These are phyloP conservation scores for Saccharomyces hybrid DNA, from an alignment of 1,139 yeast species.

Conservation along the genomic window DNA sequence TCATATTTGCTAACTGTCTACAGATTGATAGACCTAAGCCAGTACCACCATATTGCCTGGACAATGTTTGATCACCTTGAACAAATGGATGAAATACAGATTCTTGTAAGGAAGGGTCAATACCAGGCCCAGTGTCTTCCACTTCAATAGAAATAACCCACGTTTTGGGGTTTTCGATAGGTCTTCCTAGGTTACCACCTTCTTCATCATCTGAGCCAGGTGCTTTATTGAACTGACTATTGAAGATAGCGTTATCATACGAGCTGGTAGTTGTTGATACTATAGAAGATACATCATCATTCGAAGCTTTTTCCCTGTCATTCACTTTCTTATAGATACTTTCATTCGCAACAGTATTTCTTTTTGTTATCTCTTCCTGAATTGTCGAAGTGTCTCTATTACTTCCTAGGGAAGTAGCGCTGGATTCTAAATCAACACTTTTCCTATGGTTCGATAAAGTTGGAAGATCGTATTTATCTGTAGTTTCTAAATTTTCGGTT, in stretches of 20 bases:
- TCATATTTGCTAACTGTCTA: constrained; percentile 80
- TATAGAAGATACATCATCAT: constrained; percentile 29
- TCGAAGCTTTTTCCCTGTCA: neutral
- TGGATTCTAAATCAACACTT: neutral
- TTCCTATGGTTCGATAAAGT: neutral
- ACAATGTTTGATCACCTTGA: constrained; percentile 92
- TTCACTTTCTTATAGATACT: neutral
- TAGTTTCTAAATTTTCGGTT: neutral
- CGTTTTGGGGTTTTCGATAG: constrained; percentile 18
- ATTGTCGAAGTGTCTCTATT: constrained; percentile 8
- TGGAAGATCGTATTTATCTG: neutral
- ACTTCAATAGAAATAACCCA: constrained; percentile 57
- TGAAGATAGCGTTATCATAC: constrained; percentile 48
- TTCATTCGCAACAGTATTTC: neutral
- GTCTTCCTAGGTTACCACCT: constrained; percentile 17
- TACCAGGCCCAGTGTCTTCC: constrained; percentile 89
- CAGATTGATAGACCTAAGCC: constrained; percentile 93
- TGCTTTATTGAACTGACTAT: constrained; percentile 41
- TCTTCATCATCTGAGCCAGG: constrained; percentile 18
- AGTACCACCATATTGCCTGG: constrained; percentile 90
- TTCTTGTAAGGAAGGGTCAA: constrained; percentile 68
- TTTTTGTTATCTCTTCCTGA: constrained; percentile 15
- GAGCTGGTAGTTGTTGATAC: constrained; percentile 46
- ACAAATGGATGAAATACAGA: constrained; percentile 93
- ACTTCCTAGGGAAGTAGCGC: neutral